Percentiles rank a stretch among this genome's conserved stretches.
Conservation (phyloP, 2,329 filamentous ascomycete genomes). For the Beauveria asiatica region DNA sequence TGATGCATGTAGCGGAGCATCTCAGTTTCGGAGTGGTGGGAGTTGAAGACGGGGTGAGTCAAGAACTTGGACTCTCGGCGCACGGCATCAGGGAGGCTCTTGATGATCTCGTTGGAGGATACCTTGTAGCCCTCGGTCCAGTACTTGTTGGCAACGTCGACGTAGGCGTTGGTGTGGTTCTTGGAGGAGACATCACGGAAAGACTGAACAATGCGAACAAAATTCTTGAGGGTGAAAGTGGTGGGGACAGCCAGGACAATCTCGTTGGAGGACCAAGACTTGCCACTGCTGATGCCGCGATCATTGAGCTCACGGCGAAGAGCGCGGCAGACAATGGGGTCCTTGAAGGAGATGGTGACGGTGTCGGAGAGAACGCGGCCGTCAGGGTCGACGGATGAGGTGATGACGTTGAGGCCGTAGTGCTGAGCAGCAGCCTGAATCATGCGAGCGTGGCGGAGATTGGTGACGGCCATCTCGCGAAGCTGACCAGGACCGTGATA, state of each 20-base stretch:
- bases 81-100: slow-evolving; percentile 47
- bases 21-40: slow-evolving; percentile 90
- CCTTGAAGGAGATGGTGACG: slow-evolving; percentile 51
- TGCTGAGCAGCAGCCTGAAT: slow-evolving; percentile 56
- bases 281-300: slow-evolving; percentile 66
- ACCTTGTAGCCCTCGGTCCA: slow-evolving; percentile 29
- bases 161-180: slow-evolving; percentile 16
- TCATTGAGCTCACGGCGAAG: slow-evolving; percentile 35
- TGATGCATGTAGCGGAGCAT: slow-evolving; percentile 89
- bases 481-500: slow-evolving; percentile 86
- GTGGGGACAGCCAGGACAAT: slow-evolving; percentile 21
- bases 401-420: slow-evolving; percentile 55
- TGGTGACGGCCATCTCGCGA: slow-evolving; percentile 71
- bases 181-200: slow-evolving; percentile 21
- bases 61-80: slow-evolving; percentile 68
- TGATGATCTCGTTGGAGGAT: slow-evolving; percentile 27
- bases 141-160: slow-evolving; percentile 29
- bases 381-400: slow-evolving; percentile 46
- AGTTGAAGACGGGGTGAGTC: slow-evolving; percentile 90
- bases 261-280: slow-evolving; percentile 30
- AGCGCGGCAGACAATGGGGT: slow-evolving; percentile 15
- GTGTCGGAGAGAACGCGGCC: slow-evolving; percentile 69
- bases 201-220: slow-evolving; percentile 25
- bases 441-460: slow-evolving; percentile 62
- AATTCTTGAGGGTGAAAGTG: slow-evolving; percentile 18